phyloP scores from a whole-genome alignment of 108 stramenopile species.

The Parmales sp. region DNA sequence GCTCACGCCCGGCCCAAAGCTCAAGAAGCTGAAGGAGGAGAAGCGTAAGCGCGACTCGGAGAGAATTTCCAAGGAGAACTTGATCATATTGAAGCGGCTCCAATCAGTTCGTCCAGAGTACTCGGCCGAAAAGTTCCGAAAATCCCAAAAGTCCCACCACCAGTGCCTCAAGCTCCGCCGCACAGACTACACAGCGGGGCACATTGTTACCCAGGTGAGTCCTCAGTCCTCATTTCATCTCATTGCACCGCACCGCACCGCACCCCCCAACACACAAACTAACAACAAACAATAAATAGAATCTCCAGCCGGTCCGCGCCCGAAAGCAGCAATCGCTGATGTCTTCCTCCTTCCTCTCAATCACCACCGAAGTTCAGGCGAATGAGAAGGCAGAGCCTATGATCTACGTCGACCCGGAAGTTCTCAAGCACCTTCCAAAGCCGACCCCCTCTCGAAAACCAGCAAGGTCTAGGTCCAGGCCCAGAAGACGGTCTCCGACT shows the following conservation, averaged over 20 bases:
- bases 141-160: not conserved
- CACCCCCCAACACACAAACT: no score
- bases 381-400: not conserved
- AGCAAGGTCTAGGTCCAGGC: no score
- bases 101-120: not conserved
- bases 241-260: not conserved
- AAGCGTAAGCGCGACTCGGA: not conserved
- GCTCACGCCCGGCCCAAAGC: not conserved
- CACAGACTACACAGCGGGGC: constrained; percentile 10
- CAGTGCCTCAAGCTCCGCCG: not conserved
- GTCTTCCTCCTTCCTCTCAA: not conserved
- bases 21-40: not conserved
- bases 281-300: no score
- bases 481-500: not conserved
- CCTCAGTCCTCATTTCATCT: not conserved
- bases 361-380: not conserved
- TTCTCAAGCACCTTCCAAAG: not conserved
- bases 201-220: not conserved
- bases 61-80: not conserved
- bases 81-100: not conserved
- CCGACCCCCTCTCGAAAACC: no score
- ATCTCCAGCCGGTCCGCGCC: not conserved
- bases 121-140: not conserved
- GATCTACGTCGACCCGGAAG: constrained; percentile 9
- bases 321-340: not conserved